Percentiles rank a stretch among this genome's conserved stretches.
Evolutionary conservation across 2,329 filamentous ascomycete species (phyloP).

Genomic region (Fusarium vanettenii): DNA sequence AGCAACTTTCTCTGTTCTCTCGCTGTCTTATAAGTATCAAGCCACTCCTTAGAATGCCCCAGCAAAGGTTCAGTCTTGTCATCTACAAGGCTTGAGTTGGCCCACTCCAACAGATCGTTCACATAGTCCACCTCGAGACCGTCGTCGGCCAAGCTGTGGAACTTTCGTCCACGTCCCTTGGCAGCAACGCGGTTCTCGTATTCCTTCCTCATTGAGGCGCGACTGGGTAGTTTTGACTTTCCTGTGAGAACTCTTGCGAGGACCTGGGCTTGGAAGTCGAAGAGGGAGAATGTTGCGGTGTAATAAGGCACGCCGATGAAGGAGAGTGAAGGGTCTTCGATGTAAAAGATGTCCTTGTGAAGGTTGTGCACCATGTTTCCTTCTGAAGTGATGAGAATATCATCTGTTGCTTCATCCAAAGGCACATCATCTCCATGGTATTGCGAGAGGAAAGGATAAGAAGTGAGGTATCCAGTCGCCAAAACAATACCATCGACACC

Average conservation of each 20-base stretch:
- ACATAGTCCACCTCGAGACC: constrained; percentile 41
- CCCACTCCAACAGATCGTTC: constrained; percentile 36
- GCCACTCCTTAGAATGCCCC: constrained; percentile 30
- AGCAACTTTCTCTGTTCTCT: constrained; percentile 26
- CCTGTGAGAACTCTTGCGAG: constrained; percentile 68
- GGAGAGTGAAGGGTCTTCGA: constrained; percentile 70
- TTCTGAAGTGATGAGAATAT: constrained; percentile 69
- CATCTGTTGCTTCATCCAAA: constrained; percentile 61
- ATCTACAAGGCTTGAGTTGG: constrained; percentile 24
- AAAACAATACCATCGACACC: constrained; percentile 72
- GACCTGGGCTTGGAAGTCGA: constrained; percentile 76
- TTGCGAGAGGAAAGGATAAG: constrained; percentile 71
- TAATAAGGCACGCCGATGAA: constrained; percentile 76
- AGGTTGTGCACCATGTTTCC: constrained; percentile 74
- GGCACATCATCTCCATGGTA: constrained; percentile 54
- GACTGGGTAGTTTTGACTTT: constrained; percentile 43
- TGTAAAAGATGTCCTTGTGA: constrained; percentile 79
- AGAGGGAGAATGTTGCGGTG: constrained; percentile 75
- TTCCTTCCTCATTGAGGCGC: constrained; percentile 17
- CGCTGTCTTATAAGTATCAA: constrained; percentile 20
- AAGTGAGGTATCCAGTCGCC: constrained; percentile 76
- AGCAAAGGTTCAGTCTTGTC: constrained; percentile 7
- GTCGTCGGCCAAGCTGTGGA: constrained; percentile 40
- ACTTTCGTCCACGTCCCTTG: constrained; percentile 36
- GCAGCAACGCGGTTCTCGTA: constrained; percentile 37